A percentile compares a stretch with the other conserved stretches of the same genome.
phyloP scores from a whole-genome alignment of 805 yeast species.

The Kodamaea kakaduensis region DNA sequence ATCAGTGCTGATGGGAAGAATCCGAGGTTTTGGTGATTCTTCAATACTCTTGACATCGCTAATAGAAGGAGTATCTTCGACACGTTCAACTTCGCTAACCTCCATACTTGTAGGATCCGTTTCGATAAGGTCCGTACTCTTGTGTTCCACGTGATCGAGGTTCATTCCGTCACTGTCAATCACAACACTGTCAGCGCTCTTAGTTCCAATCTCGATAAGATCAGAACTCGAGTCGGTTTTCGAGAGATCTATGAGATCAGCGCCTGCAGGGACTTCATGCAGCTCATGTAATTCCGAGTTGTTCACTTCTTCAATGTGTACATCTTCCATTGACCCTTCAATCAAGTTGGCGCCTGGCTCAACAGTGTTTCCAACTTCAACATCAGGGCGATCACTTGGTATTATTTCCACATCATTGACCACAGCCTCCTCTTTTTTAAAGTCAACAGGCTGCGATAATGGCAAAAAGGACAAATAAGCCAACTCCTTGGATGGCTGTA shows the following conservation, averaged over 20 bases:
- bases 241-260: no score
- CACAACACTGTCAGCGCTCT: not conserved
- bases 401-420: slow-evolving; percentile 6
- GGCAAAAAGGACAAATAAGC: slow-evolving; percentile 87
- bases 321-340: slow-evolving; percentile 7
- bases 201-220: no score
- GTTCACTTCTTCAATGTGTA: slow-evolving; percentile 8
- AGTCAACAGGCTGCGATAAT: slow-evolving; percentile 60
- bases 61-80: not conserved
- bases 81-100: not conserved
- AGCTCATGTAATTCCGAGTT: not conserved
- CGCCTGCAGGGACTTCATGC: no score
- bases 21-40: slow-evolving; percentile 8
- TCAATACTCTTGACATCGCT: not conserved
- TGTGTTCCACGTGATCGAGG: no score
- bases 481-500: slow-evolving; percentile 76
- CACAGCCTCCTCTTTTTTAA: slow-evolving; percentile 29
- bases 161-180: not conserved
- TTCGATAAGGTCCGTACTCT: not conserved
- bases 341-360: slow-evolving; percentile 4
- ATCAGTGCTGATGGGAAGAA: slow-evolving; percentile 46
- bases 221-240: no score
- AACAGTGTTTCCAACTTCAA: slow-evolving; percentile 9
- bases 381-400: slow-evolving; percentile 10
- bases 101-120: slow-evolving; percentile 2